Conservation (phyloP, 2,329 filamentous ascomycete species). For the Fusarium sp. region DNA sequence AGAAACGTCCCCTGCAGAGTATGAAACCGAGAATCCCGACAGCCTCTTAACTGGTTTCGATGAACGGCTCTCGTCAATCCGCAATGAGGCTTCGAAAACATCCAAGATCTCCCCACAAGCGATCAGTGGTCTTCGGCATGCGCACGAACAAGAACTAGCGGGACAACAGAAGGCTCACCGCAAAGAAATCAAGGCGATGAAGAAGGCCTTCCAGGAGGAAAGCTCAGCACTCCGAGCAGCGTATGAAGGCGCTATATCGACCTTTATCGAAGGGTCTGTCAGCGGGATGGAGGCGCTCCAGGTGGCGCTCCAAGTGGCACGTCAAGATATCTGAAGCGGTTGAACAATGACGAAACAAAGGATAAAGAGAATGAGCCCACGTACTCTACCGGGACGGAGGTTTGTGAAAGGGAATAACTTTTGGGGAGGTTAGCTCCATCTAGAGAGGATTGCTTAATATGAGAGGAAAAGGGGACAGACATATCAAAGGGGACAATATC, state of each 20-base stretch:
- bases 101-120: neutral
- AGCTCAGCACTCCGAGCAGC: neutral
- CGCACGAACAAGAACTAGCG: neutral
- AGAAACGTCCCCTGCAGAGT: too few relatives aligned
- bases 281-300: constrained; percentile 1
- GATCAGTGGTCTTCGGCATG: neutral
- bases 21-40: too few relatives aligned
- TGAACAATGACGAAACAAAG: neutral
- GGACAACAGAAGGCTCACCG: neutral
- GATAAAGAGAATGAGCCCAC: neutral
- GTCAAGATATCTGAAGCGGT: neutral
- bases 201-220: neutral
- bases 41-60: neutral
- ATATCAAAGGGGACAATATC: neutral
- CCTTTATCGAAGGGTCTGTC: neutral
- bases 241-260: constrained; percentile 1
- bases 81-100: constrained; percentile 2
- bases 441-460: neutral
- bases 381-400: neutral
- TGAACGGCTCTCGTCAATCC: neutral
- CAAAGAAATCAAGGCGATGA: constrained; percentile 2
- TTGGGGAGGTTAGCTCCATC: neutral
- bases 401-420: too few relatives aligned
- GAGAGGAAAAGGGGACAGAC: neutral
- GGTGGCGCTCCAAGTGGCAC: neutral